Evolutionary conservation across 257 asterid species (phyloP).

Genomic region (Solanum sitiens): DNA sequence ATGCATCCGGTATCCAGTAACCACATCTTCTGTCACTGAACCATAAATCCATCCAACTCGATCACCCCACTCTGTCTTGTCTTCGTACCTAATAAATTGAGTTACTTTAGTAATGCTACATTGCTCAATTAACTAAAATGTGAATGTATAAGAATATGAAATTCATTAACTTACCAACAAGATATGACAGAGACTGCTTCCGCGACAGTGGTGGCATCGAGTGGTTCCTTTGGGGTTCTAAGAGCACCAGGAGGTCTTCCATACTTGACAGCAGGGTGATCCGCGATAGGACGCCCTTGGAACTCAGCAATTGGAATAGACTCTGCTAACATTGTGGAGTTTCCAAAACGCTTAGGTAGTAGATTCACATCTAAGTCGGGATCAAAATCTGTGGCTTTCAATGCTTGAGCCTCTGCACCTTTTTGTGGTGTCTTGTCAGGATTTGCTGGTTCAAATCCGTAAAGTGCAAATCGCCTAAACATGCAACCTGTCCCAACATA

Average conservation of each 20-base stretch:
- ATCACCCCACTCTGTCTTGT: constrained; percentile 40
- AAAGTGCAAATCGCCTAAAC: constrained; percentile 31
- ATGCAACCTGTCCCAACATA: constrained; percentile 33
- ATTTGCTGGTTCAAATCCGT: constrained; percentile 28
- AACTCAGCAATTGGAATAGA: constrained; percentile 36
- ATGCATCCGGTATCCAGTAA: constrained; percentile 42
- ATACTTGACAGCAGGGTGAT: constrained; percentile 41
- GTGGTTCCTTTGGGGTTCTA: constrained; percentile 20
- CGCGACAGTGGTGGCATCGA: constrained; percentile 35
- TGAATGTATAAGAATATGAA: not conserved
- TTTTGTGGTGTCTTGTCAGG: not conserved
- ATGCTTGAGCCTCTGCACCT: constrained; percentile 8
- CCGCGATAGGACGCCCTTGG: constrained; percentile 40
- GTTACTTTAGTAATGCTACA: not conserved
- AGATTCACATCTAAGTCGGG: constrained; percentile 25
- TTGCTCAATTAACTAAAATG: not conserved
- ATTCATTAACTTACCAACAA: constrained; percentile 17
- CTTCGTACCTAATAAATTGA: constrained; percentile 20
- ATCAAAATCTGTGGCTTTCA: constrained; percentile 23
- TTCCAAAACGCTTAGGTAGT: constrained; percentile 30
- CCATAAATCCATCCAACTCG: constrained; percentile 46
- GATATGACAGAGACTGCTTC: constrained; percentile 36
- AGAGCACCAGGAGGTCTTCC: constrained; percentile 36
- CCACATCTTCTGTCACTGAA: constrained; percentile 38
- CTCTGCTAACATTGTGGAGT: constrained; percentile 25